Evolutionary conservation across 176 grass and related monocot genomes (phyloP).

Genomic region (Bromus sterilis): DNA sequence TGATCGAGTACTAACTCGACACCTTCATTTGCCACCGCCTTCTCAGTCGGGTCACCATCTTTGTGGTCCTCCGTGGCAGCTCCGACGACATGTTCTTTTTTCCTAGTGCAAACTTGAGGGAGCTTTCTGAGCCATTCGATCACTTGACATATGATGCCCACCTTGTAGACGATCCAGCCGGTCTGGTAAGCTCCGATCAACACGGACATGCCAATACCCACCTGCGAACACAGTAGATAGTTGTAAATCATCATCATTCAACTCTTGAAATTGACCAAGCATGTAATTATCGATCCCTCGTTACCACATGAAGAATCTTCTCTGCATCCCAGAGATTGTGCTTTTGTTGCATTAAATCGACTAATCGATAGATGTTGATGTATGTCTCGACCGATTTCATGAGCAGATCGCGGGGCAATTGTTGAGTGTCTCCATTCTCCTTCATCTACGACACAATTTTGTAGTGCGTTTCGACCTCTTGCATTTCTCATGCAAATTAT

Average conservation of each 20-base stretch:
- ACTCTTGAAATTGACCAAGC: no score
- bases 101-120: not conserved
- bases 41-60: no score
- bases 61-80: not conserved
- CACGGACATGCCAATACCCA: not conserved
- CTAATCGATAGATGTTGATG: not conserved
- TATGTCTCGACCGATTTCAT: not conserved
- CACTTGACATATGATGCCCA: not conserved
- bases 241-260: no score
- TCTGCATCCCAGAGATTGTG: no score
- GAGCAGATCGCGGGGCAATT: not conserved
- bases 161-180: not conserved
- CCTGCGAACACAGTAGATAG: not conserved
- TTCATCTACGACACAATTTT: not conserved
- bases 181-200: not conserved
- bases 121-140: not conserved
- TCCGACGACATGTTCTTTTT: not conserved
- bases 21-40: no score
- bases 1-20: no score
- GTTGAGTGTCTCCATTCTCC: not conserved
- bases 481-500: not conserved
- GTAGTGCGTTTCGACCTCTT: not conserved
- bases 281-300: no score
- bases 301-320: no score
- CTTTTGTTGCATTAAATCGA: not conserved